phyloP scores from a whole-genome alignment of 768 basidiomycete genomes.

The Tephrocybe sp. region DNA sequence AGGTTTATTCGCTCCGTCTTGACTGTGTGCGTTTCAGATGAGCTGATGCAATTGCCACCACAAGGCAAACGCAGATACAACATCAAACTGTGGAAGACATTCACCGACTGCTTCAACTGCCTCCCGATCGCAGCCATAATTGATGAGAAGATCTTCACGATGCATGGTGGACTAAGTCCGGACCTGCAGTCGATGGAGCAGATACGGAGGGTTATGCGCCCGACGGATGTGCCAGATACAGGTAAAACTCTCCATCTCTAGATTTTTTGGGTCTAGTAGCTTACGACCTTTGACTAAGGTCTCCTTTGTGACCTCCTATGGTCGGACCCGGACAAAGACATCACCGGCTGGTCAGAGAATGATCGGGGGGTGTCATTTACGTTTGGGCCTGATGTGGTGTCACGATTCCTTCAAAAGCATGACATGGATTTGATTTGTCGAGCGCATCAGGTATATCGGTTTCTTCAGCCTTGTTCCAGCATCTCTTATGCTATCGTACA shows the following conservation, averaged over 20 bases:
- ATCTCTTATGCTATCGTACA: not conserved
- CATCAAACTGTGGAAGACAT: conserved; percentile 99
- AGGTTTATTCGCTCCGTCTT: too few relatives aligned
- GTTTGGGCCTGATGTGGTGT: conserved; percentile 97
- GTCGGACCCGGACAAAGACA: conserved; percentile 99
- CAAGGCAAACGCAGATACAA: conserved; percentile 99
- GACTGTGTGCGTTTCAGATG: too few relatives aligned
- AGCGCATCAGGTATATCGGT: conserved; percentile 83
- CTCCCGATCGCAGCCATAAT: conserved; percentile 98
- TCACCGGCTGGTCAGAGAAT: conserved; percentile 99
- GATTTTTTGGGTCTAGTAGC: not conserved
- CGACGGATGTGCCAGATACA: conserved; percentile 98
- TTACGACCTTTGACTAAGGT: conserved; percentile 42
- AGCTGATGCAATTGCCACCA: conserved; percentile 10
- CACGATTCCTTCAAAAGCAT: conserved; percentile 97
- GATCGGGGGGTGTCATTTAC: conserved; percentile 99
- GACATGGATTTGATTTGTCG: conserved; percentile 99
- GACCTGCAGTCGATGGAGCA: conserved; percentile 99
- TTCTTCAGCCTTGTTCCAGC: not conserved
- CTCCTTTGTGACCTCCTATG: conserved; percentile 94
- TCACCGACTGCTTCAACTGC: conserved; percentile 99
- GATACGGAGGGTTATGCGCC: conserved; percentile 98
- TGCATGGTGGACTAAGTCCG: conserved; percentile 97
- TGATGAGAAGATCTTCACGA: conserved; percentile 99
- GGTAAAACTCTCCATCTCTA: conserved; percentile 45